Base-by-base conservation (phyloP, 139 green algal species). In the Coelastrella sp. region DNA sequence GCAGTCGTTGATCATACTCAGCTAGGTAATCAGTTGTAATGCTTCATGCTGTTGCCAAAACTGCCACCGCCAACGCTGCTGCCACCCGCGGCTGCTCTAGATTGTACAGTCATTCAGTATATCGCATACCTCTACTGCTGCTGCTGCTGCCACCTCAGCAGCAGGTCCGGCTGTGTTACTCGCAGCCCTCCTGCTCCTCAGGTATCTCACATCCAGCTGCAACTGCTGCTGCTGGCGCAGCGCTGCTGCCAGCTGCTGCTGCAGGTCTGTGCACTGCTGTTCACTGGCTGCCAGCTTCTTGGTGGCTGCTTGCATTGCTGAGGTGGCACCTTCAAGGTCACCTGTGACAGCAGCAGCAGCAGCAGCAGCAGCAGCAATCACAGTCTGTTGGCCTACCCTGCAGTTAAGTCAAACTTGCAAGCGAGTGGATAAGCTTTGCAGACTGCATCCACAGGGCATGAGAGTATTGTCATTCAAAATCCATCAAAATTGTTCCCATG, bases 181-280 rank as follows among this genome's bases (percentile, higher is more conserved):
- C 20, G 1, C 15, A 19, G 25, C 15, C 17, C 81, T 86, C 10
- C n/a, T 74, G 59, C 81, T 86, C 7, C 81, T 58, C 6, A 86
- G n/a, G 24, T 86, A 86, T 7, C 57, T 65, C 11, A 86, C 22
- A 19, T 86, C 81, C 14, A 86, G 27, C 60, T 86, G 59, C 22
- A 86, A 59, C 81, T 86, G 81, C 81, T 86, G 81, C 59, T 86
- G 81, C 59, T 24, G 58, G n/a, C 81, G 58, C 59, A 74, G 59
- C 11, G 61, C 25, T 74, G 81, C 81, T 74, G 59, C 81, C 81
- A 86, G 59, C 81, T 86, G 81, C 22, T 75, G 60, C n/a, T 27
- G 81, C 81, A 86, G 59, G 27, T 24, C 63, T 12, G 19, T n/a
- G 35, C 81, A 75, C 4, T 86, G 57, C 7, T 10, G 9, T 19